Evolutionary conservation across 768 basidiomycete genomes (phyloP).

Genomic region (Tricholoma hemisulphureum): DNA sequence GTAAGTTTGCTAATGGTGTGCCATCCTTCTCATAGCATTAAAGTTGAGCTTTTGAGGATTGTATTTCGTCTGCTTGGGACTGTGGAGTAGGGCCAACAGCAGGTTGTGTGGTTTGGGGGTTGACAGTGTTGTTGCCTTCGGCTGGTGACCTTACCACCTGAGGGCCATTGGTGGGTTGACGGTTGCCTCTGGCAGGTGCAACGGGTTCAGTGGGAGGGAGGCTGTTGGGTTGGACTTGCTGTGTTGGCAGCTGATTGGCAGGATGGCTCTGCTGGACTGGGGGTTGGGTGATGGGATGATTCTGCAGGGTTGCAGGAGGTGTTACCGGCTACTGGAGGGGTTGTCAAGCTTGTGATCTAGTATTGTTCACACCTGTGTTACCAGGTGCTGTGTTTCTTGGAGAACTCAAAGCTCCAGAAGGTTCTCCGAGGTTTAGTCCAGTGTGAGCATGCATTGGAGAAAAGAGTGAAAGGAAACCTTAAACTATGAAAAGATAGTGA

Average conservation of each 20-base stretch:
- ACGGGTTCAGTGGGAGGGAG: background rate
- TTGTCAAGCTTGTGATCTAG: background rate
- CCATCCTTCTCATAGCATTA: background rate
- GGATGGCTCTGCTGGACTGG: background rate
- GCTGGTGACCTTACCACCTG: background rate
- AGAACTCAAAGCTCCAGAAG: background rate
- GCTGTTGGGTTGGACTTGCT: background rate
- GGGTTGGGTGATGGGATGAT: background rate
- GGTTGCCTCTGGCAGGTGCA: background rate
- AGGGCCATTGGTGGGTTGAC: background rate
- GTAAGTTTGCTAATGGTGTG: background rate
- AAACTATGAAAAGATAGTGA: background rate
- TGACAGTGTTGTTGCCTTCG: background rate
- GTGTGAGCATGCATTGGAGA: background rate
- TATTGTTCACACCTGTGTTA: background rate
- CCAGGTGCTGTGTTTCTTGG: background rate
- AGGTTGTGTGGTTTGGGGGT: background rate
- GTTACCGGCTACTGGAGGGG: background rate
- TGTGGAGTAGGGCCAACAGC: background rate
- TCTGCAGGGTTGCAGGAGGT: background rate
- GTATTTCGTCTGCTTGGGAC: background rate
- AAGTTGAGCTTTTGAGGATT: background rate
- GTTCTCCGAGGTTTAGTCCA: background rate
- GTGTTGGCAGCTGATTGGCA: background rate
- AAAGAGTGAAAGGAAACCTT: background rate